phyloP scores from a whole-genome alignment of 108 stramenopile genomes.

The Fragilariopsis cylindrus region DNA sequence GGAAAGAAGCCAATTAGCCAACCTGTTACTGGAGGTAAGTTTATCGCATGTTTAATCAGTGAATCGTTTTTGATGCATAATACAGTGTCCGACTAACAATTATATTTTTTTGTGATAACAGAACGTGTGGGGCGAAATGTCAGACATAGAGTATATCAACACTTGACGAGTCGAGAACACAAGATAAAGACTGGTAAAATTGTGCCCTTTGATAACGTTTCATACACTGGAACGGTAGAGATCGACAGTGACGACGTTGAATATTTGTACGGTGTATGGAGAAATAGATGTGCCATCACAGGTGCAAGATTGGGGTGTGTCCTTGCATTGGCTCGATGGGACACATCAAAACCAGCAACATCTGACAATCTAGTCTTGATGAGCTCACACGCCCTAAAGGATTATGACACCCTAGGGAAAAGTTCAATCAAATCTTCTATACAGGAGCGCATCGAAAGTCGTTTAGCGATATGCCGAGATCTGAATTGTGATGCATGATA shows the following conservation, averaged over 20 bases:
- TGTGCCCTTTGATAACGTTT: neutral
- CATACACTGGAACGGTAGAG: conserved; percentile 54
- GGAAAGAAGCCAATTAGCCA: conserved; percentile 85
- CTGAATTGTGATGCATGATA: conserved; percentile 20
- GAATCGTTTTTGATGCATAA: too few relatives aligned
- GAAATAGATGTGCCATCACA: conserved; percentile 77
- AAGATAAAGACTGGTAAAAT: conserved; percentile 37
- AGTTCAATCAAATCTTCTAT: conserved; percentile 17
- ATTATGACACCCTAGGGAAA: conserved; percentile 52
- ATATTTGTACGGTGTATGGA: conserved; percentile 87
- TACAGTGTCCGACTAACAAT: too few relatives aligned
- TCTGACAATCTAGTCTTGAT: conserved; percentile 80
- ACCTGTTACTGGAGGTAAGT: conserved; percentile 57
- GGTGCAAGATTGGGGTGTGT: conserved; percentile 74
- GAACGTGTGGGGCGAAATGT: conserved; percentile 80
- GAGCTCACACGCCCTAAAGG: conserved; percentile 52
- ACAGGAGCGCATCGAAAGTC: conserved; percentile 35
- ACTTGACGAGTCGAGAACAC: conserved; percentile 68
- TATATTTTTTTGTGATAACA: too few relatives aligned
- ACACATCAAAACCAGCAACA: conserved; percentile 56
- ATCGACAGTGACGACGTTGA: conserved; percentile 87
- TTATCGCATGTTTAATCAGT: conserved; percentile 17
- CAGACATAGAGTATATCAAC: conserved; percentile 64
- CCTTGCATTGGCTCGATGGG: conserved; percentile 80
- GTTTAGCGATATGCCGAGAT: conserved; percentile 34